Conservation (phyloP, 306 rosid genomes). For the Albizia julibrissin region DNA sequence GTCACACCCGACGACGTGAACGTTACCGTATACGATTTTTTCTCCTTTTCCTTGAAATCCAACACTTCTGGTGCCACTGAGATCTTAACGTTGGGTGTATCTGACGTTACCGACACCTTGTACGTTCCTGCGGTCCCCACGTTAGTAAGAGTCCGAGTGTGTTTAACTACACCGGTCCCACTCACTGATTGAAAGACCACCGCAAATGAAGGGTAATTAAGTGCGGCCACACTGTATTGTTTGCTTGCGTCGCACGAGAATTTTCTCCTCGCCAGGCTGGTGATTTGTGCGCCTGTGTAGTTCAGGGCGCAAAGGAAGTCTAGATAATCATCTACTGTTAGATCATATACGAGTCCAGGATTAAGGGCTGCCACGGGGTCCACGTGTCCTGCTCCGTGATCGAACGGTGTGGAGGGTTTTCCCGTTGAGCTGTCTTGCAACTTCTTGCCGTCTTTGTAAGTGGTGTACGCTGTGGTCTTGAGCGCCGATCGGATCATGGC, state of each 20-base stretch:
- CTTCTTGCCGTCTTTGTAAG: constrained; percentile 57
- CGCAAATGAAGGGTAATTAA: constrained; percentile 83
- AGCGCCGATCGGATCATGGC: constrained; percentile 84
- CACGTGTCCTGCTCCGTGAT: constrained; percentile 93
- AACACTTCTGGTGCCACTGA: constrained; percentile 66
- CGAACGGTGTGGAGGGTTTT: constrained; percentile 74
- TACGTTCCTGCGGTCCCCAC: constrained; percentile 79
- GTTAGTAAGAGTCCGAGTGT: constrained; percentile 63
- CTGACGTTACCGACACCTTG: constrained; percentile 56
- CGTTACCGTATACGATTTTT: constrained; percentile 66
- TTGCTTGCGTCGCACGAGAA: constrained; percentile 60
- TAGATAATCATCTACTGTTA: constrained; percentile 65
- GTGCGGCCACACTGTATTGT: constrained; percentile 65
- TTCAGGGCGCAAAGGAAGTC: constrained; percentile 73
- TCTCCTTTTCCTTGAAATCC: constrained; percentile 64
- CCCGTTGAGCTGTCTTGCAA: constrained; percentile 67
- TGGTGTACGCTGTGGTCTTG: constrained; percentile 86
- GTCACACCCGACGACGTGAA: constrained; percentile 42
- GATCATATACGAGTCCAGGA: constrained; percentile 82
- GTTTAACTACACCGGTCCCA: constrained; percentile 45
- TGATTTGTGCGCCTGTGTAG: constrained; percentile 50
- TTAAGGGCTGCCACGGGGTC: constrained; percentile 68
- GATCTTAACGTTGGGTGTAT: constrained; percentile 51
- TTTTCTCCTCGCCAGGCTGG: constrained; percentile 52
- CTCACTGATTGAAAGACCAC: constrained; percentile 49